phyloP scores from a whole-genome alignment of 2,329 filamentous ascomycete species.

The Pestalotiopsis sp. region DNA sequence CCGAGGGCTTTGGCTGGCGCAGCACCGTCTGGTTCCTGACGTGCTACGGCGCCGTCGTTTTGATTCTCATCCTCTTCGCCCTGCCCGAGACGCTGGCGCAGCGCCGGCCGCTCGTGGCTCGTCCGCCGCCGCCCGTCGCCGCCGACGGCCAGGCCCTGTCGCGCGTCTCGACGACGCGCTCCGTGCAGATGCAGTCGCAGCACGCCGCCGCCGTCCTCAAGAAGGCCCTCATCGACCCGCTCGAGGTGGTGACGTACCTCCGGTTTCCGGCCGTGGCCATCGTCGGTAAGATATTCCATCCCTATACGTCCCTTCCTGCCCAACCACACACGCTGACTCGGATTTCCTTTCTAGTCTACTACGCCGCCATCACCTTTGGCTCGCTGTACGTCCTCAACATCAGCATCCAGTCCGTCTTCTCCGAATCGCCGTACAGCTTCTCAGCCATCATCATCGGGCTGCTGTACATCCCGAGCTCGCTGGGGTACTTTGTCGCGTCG shows the following conservation, averaged over 20 bases:
- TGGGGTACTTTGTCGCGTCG: constrained; percentile 73
- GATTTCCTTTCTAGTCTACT: constrained; percentile 53
- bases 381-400: constrained; percentile 79
- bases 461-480: constrained; percentile 74
- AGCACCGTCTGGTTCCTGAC: constrained; percentile 78
- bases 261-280: constrained; percentile 74
- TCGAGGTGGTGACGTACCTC: constrained; percentile 71
- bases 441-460: constrained; percentile 70
- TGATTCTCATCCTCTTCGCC: constrained; percentile 59
- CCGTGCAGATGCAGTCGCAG: constrained; percentile 59
- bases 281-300: constrained; percentile 36
- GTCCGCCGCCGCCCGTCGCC: constrained; percentile 8
- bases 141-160: constrained; percentile 30
- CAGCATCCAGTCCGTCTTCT: constrained; percentile 72
- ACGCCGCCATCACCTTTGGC: constrained; percentile 75
- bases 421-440: constrained; percentile 68
- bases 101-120: constrained; percentile 24
- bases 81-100: constrained; percentile 67
- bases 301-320: neutral
- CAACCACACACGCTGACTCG: neutral
- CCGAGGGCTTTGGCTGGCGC: constrained; percentile 72
- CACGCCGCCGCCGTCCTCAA: constrained; percentile 56
- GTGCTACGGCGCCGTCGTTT: constrained; percentile 66
- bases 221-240: constrained; percentile 70
- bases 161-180: constrained; percentile 64